Conservation (phyloP, 2,329 filamentous ascomycete species). For the Aspergillus tubingensis region DNA sequence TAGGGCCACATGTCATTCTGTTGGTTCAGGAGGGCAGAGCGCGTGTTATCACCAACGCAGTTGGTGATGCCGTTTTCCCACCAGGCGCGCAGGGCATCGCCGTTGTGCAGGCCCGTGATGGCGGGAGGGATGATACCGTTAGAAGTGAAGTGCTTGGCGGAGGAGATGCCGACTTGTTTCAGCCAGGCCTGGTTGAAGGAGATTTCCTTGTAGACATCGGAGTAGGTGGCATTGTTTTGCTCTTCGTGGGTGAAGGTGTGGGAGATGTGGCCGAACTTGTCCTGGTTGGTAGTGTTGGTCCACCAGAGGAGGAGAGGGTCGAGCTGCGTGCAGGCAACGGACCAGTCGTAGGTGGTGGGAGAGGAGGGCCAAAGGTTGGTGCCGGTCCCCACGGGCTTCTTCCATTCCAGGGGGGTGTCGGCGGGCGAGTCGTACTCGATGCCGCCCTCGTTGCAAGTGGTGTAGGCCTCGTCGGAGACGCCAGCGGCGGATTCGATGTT, state of each 20-base stretch:
- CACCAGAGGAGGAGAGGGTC: conserved; percentile 60
- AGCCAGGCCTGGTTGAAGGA: conserved; percentile 63
- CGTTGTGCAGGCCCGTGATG: conserved; percentile 65
- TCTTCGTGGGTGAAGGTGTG: conserved; percentile 64
- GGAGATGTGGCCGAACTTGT: conserved; percentile 60
- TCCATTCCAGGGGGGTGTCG: conserved; percentile 52
- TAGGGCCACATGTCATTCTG: conserved; percentile 58
- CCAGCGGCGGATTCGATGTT: conserved; percentile 46
- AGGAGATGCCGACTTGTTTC: conserved; percentile 53
- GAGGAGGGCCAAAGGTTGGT: conserved; percentile 51
- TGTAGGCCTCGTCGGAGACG: conserved; percentile 21
- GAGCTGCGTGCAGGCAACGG: conserved; percentile 50
- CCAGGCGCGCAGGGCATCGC: conserved; percentile 63
- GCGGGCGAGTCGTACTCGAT: conserved; percentile 51
- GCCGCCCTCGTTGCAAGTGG: conserved; percentile 35
- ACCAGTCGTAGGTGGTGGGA: conserved; percentile 52
- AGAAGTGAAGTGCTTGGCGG: conserved; percentile 51
- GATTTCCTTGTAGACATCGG: conserved; percentile 59
- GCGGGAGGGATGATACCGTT: conserved; percentile 63
- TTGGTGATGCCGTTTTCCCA: conserved; percentile 60
- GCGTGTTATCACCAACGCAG: conserved; percentile 66
- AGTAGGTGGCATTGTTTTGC: conserved; percentile 62
- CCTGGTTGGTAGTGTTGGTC: conserved; percentile 50
- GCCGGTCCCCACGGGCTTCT: conserved; percentile 55
- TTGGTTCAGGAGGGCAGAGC: conserved; percentile 55